Conservation (phyloP, 805 yeast species). For the Yarrowia sp. region DNA sequence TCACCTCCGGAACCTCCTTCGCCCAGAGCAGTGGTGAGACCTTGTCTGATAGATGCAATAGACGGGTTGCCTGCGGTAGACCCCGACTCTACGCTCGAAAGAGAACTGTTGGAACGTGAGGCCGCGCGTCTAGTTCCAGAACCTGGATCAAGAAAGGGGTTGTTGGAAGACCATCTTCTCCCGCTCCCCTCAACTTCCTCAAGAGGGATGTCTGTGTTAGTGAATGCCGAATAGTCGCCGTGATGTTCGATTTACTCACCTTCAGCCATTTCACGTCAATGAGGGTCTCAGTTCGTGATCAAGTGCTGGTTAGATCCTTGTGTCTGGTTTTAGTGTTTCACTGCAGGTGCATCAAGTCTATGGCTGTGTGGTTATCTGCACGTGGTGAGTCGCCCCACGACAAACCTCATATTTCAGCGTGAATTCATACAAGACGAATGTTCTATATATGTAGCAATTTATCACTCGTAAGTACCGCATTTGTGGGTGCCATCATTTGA, state of each 20-base stretch:
- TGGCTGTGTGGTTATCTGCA: background rate
- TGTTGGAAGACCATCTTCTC: conserved; percentile 25
- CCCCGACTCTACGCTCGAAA: conserved; percentile 18
- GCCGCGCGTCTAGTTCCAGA: conserved; percentile 18
- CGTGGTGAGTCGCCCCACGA: background rate
- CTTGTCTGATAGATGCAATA: conserved; percentile 24
- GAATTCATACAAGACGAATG: too few species aligned
- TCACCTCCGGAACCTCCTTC: conserved; percentile 32
- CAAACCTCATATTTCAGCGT: too few species aligned
- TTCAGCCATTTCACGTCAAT: conserved; percentile 13
- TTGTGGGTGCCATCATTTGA: too few species aligned
- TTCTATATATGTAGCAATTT: too few species aligned
- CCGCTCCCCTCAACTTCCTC: conserved; percentile 19
- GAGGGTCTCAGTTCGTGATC: background rate
- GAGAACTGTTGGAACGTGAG: conserved; percentile 15
- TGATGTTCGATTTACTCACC: conserved; percentile 3
- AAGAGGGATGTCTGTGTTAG: conserved; percentile 29
- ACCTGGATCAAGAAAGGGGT: conserved; percentile 32
- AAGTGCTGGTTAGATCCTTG: background rate
- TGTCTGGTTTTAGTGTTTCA: background rate
- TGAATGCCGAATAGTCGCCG: background rate
- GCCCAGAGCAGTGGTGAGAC: conserved; percentile 16
- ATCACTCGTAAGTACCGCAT: too few species aligned
- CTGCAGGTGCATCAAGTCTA: conserved; percentile 13
- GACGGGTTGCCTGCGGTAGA: conserved; percentile 15